A percentile compares a stretch with the other conserved stretches of the same genome.
Conservation (phyloP, 208 protist genomes). For the Acanthamoeba culbertsoni region DNA sequence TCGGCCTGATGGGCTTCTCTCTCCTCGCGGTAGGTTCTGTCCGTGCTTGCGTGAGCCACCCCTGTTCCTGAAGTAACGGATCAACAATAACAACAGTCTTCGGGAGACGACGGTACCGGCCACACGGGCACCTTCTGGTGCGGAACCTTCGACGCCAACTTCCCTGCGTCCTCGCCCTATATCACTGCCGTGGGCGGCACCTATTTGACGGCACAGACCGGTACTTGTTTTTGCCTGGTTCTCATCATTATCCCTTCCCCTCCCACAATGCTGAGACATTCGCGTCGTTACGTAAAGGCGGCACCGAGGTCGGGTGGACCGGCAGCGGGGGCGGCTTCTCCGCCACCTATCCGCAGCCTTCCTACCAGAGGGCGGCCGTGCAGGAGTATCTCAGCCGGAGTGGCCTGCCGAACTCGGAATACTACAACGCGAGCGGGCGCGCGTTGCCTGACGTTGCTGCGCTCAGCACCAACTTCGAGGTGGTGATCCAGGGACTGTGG, state of each 20-base stretch:
- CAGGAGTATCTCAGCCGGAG: neutral
- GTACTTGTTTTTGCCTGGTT: too few relatives aligned
- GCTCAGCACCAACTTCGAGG: slow-evolving; percentile 43
- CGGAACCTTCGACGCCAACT: slow-evolving; percentile 26
- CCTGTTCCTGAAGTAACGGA: too few relatives aligned
- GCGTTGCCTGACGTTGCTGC: slow-evolving; percentile 69
- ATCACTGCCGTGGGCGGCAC: slow-evolving; percentile 69
- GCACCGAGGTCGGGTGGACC: neutral
- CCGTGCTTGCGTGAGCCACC: neutral
- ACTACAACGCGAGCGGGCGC: slow-evolving; percentile 24
- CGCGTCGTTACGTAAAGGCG: neutral
- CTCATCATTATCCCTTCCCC: neutral
- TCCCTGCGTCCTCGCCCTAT: slow-evolving; percentile 48
- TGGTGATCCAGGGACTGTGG: slow-evolving; percentile 54
- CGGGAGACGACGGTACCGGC: slow-evolving; percentile 15
- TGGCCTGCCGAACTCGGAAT: neutral
- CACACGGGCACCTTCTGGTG: slow-evolving; percentile 44
- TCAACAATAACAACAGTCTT: neutral
- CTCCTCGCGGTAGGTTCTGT: neutral
- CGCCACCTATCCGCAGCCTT: neutral
- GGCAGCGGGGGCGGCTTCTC: slow-evolving; percentile 56
- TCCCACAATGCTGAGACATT: neutral
- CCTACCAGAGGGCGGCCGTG: neutral
- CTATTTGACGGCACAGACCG: neutral
- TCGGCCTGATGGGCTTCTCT: neutral